Evolutionary conservation across 1,284 basidiomycete genomes (phyloP).

Genomic region (Rhodotorula sp.): DNA sequence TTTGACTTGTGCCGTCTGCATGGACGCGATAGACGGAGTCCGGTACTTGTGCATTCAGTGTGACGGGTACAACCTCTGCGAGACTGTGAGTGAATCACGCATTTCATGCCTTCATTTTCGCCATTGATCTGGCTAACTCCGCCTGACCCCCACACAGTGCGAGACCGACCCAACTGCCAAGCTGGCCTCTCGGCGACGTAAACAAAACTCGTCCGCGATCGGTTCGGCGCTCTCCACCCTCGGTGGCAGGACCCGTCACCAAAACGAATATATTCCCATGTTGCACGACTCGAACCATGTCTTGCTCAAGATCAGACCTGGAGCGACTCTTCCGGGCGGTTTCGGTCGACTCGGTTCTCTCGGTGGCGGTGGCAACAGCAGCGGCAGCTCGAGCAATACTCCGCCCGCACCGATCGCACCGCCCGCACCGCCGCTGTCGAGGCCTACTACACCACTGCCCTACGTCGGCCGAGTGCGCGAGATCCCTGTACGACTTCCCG

Average conservation of each 20-base stretch:
- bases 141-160: slow-evolving; percentile 2
- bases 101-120: too few relatives aligned
- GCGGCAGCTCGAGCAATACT: background rate
- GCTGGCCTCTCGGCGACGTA: background rate
- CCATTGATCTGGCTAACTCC: too few relatives aligned
- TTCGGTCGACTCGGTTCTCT: background rate
- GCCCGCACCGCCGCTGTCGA: background rate
- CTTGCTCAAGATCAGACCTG: slow-evolving; percentile 24
- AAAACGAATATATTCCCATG: background rate
- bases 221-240: background rate
- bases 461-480: background rate
- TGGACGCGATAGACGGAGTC: background rate
- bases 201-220: background rate
- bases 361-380: background rate
- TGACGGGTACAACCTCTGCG: slow-evolving; percentile 1
- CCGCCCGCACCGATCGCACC: background rate
- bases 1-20: background rate
- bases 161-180: slow-evolving; percentile 4
- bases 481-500: background rate
- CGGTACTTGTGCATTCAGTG: background rate
- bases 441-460: background rate
- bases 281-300: slow-evolving; percentile 19
- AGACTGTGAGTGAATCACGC: background rate
- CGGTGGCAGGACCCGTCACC: background rate
- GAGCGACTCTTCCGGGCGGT: background rate